These are phyloP conservation scores for Avicennia marina DNA, from an alignment of 257 asterid genomes.

Conservation along the genomic window DNA sequence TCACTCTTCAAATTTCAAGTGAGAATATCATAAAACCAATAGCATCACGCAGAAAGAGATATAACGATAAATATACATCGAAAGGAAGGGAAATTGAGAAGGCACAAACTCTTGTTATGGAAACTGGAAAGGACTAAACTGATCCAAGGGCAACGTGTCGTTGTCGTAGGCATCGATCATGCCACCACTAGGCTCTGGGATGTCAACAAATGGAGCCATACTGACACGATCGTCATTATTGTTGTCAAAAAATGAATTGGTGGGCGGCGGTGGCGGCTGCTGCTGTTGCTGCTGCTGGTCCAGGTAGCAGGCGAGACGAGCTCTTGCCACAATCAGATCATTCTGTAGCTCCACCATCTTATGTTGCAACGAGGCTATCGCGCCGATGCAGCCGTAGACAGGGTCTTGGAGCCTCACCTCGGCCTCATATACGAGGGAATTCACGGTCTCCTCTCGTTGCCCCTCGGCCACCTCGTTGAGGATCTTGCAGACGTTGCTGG, in stretches of 20 bases:
- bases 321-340: slow-evolving; percentile 60
- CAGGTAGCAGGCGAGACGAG: slow-evolving; percentile 54
- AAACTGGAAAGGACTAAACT: slow-evolving; percentile 46
- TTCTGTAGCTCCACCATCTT: slow-evolving; percentile 68
- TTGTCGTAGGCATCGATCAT: slow-evolving; percentile 26
- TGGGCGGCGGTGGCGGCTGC: not conserved
- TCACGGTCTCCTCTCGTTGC: slow-evolving; percentile 24
- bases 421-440: slow-evolving; percentile 70
- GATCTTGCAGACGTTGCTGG: slow-evolving; percentile 85
- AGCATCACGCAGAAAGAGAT: too few species aligned
- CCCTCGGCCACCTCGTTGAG: slow-evolving; percentile 72
- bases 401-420: slow-evolving; percentile 48
- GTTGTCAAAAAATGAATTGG: slow-evolving; percentile 17
- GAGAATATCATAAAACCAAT: too few species aligned
- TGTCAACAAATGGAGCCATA: slow-evolving; percentile 19
- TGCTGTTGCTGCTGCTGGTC: slow-evolving; percentile 5
- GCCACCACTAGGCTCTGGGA: slow-evolving; percentile 17
- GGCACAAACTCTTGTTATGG: slow-evolving; percentile 18
- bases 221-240: slow-evolving; percentile 16
- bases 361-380: slow-evolving; percentile 69
- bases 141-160: slow-evolving; percentile 28
- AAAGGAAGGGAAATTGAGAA: too few species aligned
- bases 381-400: slow-evolving; percentile 57
- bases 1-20: too few species aligned
- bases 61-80: too few species aligned